Base-by-base conservation (phyloP, 768 basidiomycete species). In the Asterophora lycoperdoides region DNA sequence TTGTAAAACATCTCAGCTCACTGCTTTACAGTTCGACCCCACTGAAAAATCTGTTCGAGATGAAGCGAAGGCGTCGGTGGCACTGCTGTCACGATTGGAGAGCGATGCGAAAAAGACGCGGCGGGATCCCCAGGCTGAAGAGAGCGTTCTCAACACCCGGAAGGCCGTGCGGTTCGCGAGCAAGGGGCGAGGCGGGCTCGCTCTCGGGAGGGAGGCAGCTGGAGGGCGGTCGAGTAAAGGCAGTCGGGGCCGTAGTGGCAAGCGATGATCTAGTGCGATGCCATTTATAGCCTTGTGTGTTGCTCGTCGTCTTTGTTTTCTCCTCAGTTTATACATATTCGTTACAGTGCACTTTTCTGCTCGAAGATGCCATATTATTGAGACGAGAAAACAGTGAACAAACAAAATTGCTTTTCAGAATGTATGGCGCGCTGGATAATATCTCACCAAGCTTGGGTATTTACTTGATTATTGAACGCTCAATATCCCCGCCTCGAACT, bases 91-190 rank as follows among this genome's bases (percentile, higher is more conserved):
- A 1, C 80, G 80, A 53, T 75, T 98, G 62, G 91, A 89, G 17
- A 80, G 82, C 30, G 81, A 84, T 36, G 62, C 77, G 1, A 91
- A 83, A 68, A 86, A 83, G 61, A 76, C 75, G 54, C 77, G 75
- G 44, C 69, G 62, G 45, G 70, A 69, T 35, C 71, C 73, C 9
- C 67, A 61, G 51, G 64, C 68, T 23, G 76, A 67, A 60, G 82
- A 73, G 56, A 74, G 72, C 20, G 79, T 86, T 3, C 66, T 99
- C 44, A 94, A 97, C 63, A 78, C 87, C 0, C 78, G 95, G 49
- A 98, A 97, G 65, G 94, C 94, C 0, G 81, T 98, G 18, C 75
- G 87, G 38, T 74, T 76, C 44, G 84, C 82, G 15, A 89, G 83
- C 55, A 85, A 79, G 63, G 84, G 86, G 1, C 72, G 73, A 46